A percentile compares a stretch with the other conserved stretches of the same genome.
Conservation (phyloP, 148 eudicot genomes). For the Gaultheria prostrata region DNA sequence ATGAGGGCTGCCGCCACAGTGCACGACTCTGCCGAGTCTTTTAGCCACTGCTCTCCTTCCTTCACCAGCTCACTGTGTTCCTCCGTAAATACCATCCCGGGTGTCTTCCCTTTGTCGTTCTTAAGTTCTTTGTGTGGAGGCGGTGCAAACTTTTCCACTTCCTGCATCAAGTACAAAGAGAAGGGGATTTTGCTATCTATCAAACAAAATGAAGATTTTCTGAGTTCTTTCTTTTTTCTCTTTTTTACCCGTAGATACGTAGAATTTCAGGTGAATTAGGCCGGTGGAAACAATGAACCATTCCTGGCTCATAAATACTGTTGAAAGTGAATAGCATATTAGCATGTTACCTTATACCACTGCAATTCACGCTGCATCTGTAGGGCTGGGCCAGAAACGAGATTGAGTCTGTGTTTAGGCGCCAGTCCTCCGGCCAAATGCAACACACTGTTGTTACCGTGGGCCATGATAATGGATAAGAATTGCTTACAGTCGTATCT, state of each 20-base stretch:
- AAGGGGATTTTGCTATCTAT: background rate
- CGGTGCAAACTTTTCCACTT: conserved; percentile 18
- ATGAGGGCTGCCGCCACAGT: conserved; percentile 28
- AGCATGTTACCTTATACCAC: conserved; percentile 24
- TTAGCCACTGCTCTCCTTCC: conserved; percentile 29
- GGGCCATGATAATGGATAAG: background rate
- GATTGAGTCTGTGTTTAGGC: conserved; percentile 18
- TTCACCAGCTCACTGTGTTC: conserved; percentile 21
- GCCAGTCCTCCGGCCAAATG: conserved; percentile 20
- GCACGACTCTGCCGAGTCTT: conserved; percentile 23
- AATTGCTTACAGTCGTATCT: conserved; percentile 4
- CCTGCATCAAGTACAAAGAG: conserved; percentile 8
- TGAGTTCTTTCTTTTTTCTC: background rate
- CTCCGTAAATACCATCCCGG: conserved; percentile 16
- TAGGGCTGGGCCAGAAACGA: conserved; percentile 22
- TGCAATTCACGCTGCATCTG: conserved; percentile 33
- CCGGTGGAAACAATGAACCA: background rate
- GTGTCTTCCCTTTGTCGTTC: background rate
- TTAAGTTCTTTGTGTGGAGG: background rate
- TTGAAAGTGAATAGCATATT: background rate
- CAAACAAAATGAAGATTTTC: background rate
- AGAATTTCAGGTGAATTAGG: background rate
- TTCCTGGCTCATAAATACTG: background rate
- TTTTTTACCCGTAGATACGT: background rate
- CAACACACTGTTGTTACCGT: background rate